Conservation (phyloP, 768 basidiomycete species). For the Boletus pseudo-olivaceus region DNA sequence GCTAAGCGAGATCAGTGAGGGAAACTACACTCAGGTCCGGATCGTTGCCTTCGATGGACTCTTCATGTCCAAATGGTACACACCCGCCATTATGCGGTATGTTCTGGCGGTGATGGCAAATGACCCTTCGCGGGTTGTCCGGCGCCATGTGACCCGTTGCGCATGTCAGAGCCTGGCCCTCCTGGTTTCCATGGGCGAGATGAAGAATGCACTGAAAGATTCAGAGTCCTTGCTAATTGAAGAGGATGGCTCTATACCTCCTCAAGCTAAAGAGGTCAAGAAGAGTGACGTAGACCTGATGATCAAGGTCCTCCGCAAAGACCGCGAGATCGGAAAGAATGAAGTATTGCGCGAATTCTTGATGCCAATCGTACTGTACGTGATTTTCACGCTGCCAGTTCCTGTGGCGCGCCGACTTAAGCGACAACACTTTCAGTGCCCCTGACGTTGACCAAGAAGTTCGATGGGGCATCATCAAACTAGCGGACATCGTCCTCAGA, state of each 20-base stretch:
- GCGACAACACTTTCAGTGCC: slow-evolving; percentile 42
- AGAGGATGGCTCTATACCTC: slow-evolving; percentile 73
- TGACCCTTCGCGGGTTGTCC: slow-evolving; percentile 78
- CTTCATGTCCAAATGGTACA: slow-evolving; percentile 85
- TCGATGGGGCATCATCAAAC: slow-evolving; percentile 86
- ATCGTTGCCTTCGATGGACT: slow-evolving; percentile 93
- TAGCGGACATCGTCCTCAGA: slow-evolving; percentile 84
- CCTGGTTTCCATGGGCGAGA: slow-evolving; percentile 85
- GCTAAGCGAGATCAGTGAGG: slow-evolving; percentile 59
- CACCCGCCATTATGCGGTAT: slow-evolving; percentile 81
- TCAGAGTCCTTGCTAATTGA: slow-evolving; percentile 77
- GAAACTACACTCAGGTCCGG: slow-evolving; percentile 89
- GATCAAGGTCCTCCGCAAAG: slow-evolving; percentile 85
- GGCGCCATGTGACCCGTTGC: slow-evolving; percentile 82
- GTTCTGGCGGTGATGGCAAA: slow-evolving; percentile 81
- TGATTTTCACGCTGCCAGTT: slow-evolving; percentile 11
- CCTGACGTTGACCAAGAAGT: slow-evolving; percentile 83
- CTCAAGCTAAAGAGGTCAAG: slow-evolving; percentile 71
- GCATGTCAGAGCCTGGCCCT: slow-evolving; percentile 86
- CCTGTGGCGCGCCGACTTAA: not conserved
- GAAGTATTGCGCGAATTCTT: slow-evolving; percentile 75
- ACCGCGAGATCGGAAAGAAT: slow-evolving; percentile 79
- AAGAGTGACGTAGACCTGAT: slow-evolving; percentile 80
- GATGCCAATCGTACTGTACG: slow-evolving; percentile 79
- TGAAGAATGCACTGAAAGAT: slow-evolving; percentile 74